A percentile compares a stretch with the other conserved stretches of the same genome.
Conservation (phyloP, 2,329 filamentous ascomycete genomes). For the Cercospora sp. region DNA sequence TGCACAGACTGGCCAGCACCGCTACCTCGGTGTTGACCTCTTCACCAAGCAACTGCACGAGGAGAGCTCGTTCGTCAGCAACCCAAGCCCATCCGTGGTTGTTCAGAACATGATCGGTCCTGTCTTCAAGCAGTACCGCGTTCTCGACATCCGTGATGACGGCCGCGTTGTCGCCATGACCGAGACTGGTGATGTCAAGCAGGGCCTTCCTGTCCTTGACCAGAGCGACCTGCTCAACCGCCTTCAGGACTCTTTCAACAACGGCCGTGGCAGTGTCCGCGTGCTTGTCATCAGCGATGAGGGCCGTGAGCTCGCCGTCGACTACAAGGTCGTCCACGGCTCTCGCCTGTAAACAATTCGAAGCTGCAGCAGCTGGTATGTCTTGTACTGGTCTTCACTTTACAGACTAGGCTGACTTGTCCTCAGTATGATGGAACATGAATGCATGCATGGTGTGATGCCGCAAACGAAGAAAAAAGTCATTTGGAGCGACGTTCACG, state of each 20-base stretch:
- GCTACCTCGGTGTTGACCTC: constrained; percentile 98
- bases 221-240: constrained; percentile 86
- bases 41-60: constrained; percentile 99
- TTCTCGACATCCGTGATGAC: constrained; percentile 92
- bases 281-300: constrained; percentile 94
- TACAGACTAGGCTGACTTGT: constrained; percentile 3
- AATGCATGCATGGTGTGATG: constrained; percentile 23
- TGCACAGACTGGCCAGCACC: constrained; percentile 96
- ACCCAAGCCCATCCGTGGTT: constrained; percentile 92
- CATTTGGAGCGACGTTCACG: constrained; percentile 14
- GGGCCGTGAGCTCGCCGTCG: constrained; percentile 91
- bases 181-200: constrained; percentile 98
- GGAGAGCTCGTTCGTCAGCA: constrained; percentile 96
- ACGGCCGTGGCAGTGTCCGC: constrained; percentile 88
- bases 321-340: constrained; percentile 97
- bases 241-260: constrained; percentile 80
- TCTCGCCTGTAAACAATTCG: constrained; percentile 57
- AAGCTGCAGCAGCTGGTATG: background rate
- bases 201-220: constrained; percentile 87
- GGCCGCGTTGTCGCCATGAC: constrained; percentile 90
- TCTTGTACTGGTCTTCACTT: background rate
- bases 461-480: constrained; percentile 19
- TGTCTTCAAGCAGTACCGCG: constrained; percentile 99
- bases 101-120: constrained; percentile 99
- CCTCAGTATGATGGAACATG: constrained; percentile 21